phyloP scores from a whole-genome alignment of 2,329 filamentous ascomycete species.

The Penicillium verrucosum region DNA sequence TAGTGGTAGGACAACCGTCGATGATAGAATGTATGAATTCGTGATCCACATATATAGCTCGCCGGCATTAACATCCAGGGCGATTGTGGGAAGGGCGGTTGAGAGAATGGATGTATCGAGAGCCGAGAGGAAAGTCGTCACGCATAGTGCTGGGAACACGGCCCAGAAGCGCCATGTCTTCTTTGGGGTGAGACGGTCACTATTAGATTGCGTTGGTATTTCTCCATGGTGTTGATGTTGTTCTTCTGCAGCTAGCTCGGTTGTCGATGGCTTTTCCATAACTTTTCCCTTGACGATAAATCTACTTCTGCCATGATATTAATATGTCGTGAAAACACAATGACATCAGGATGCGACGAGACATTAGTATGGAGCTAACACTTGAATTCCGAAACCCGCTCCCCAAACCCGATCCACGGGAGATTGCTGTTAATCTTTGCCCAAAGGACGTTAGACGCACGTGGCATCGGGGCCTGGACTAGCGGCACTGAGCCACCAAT shows the following conservation, averaged over 20 bases:
- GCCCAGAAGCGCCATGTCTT: slow-evolving; percentile 26
- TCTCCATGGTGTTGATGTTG: not conserved
- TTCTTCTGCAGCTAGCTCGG: not conserved
- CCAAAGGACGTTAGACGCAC: not conserved
- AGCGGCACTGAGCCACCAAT: too few relatives aligned
- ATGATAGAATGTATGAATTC: slow-evolving; percentile 34
- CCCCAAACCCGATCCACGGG: not conserved
- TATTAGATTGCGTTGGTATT: not conserved
- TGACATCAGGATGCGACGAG: too few relatives aligned
- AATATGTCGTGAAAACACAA: not conserved
- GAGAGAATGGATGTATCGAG: slow-evolving; percentile 41
- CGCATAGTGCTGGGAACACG: slow-evolving; percentile 25
- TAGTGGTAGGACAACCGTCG: slow-evolving; percentile 49
- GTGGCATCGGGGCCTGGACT: too few relatives aligned
- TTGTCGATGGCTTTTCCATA: not conserved
- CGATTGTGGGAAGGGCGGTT: slow-evolving; percentile 44
- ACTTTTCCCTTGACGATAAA: not conserved
- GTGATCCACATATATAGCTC: slow-evolving; percentile 38
- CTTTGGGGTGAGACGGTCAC: not conserved
- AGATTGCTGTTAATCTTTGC: not conserved
- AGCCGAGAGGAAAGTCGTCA: slow-evolving; percentile 32
- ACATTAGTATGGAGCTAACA: not conserved
- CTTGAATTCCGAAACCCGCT: not conserved
- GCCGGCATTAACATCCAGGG: slow-evolving; percentile 29
- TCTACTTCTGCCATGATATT: not conserved